phyloP scores from a whole-genome alignment of 768 basidiomycete species.

The Hypsizygus marmoreus region DNA sequence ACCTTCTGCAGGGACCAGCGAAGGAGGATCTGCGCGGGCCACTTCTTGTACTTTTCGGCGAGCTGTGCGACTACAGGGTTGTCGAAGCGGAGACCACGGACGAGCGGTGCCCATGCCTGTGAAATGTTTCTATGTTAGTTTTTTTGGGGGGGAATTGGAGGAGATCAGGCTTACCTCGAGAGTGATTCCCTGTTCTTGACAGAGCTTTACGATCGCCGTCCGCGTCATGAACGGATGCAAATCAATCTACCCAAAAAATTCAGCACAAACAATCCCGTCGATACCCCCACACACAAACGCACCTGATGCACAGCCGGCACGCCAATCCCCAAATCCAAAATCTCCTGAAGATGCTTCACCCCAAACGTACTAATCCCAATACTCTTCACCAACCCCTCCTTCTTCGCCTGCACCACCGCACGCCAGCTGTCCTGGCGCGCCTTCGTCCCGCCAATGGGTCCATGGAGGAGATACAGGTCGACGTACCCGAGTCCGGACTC shows the following conservation, averaged over 20 bases:
- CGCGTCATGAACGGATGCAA: constrained; percentile 74
- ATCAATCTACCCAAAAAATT: constrained; percentile 36
- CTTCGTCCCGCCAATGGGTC: constrained; percentile 61
- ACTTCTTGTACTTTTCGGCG: constrained; percentile 56
- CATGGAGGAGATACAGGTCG: constrained; percentile 73
- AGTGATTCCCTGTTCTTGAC: constrained; percentile 55
- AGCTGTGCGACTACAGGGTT: constrained; percentile 57
- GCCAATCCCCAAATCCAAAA: constrained; percentile 41
- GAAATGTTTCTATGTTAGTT: constrained; percentile 1
- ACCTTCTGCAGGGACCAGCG: constrained; percentile 84
- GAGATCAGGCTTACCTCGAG: constrained; percentile 52
- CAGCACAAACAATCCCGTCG: constrained; percentile 5
- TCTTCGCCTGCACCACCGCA: constrained; percentile 64
- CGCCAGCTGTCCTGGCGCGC: constrained; percentile 65
- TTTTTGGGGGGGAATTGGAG: no score
- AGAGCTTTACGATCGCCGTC: constrained; percentile 60
- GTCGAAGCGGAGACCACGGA: constrained; percentile 63
- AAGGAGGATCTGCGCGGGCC: constrained; percentile 61
- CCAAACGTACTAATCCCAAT: constrained; percentile 70
- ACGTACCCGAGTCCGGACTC: constrained; percentile 61
- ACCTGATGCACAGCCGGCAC: constrained; percentile 67
- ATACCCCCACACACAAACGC: constrained; percentile 9
- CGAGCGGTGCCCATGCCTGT: constrained; percentile 76
- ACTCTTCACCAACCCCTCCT: constrained; percentile 56
- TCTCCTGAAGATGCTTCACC: constrained; percentile 59